Evolutionary conservation across 352 stramenopile genomes (phyloP), one percentile per base, ranked within the genome.

Genomic region (Phytopythium vexans): DNA sequence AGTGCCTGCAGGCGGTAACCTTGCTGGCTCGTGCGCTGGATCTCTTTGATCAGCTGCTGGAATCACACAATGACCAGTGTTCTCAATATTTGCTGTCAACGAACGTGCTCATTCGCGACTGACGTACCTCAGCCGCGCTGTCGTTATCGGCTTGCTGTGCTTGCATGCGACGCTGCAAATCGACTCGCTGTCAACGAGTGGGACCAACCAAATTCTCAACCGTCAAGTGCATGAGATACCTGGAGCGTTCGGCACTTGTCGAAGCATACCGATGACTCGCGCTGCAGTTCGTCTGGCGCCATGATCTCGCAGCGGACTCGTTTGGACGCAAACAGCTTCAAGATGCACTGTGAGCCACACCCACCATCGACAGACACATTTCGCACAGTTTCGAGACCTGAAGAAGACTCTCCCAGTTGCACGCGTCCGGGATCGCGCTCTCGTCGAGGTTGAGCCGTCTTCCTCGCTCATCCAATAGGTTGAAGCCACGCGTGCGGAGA

Each of bases 1-100:
- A 86, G 47, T 11, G 66, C 59, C 62, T 82, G 67, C 8, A 86
- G 35, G 32, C 72, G 70, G 31, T 86, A 82, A 7, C 64, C 77
- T 56, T 85, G 62, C 52, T 88, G 77, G 4, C 74, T 81, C 10
- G 79, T 41, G 34, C 63, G 54, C 10, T 82, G 55, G 15, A 70
- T 74, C 16, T 83, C 65, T 35, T 72, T 68, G 8, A 51, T 36
- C 38, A 76, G 56, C 53, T 74, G 46, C 70, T 83, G 48, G 7
- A 27, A 27, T 27, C 21, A 27, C 21, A 27, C 21, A 27, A 27
- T 27, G 21, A 27, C 21, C 21, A 27, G 21, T 27, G 21, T 27
- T 27, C 21, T 27, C 27, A 52, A 41, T 21, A 41, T 41, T 14
- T 41, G 37, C 37, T 27, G 15, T 11, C 45, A 41, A 41, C n/a